Percentiles rank a stretch among this genome's conserved stretches.
These are phyloP conservation scores for Arthrobotrys sinensis DNA, from an alignment of 2,329 filamentous ascomycete species.

Conservation along the genomic window DNA sequence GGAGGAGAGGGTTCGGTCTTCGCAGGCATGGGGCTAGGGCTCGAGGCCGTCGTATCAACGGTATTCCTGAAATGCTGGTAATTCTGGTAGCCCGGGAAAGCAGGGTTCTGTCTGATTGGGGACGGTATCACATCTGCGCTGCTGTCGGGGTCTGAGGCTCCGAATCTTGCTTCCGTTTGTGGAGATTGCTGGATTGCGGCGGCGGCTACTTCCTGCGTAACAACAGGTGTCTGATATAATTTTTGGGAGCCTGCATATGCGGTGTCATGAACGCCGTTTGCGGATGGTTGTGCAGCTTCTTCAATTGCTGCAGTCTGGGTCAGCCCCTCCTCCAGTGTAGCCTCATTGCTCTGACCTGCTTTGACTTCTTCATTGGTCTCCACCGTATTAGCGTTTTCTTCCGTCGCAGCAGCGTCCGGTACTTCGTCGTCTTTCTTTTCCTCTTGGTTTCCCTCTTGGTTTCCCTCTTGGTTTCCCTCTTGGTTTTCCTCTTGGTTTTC, in stretches of 20 bases:
- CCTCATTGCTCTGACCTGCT: background rate
- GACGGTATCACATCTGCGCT: slow-evolving; percentile 18
- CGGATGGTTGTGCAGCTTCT: background rate
- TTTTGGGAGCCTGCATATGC: background rate
- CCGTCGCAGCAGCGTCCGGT: background rate
- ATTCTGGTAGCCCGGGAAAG: slow-evolving; percentile 37
- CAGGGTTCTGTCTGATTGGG: slow-evolving; percentile 31
- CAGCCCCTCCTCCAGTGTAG: background rate
- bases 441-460: background rate
- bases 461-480: background rate
- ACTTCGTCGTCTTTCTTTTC: background rate
- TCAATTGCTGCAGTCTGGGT: background rate
- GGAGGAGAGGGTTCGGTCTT: background rate
- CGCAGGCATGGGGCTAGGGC: background rate
- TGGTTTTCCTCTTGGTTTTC: no score
- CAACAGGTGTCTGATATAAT: background rate
- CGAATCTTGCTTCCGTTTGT: background rate
- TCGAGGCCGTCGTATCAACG: background rate
- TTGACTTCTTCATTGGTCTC: background rate
- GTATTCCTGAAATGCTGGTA: slow-evolving; percentile 39
- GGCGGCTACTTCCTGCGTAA: background rate
- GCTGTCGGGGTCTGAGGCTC: background rate
- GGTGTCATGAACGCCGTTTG: background rate
- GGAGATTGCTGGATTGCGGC: background rate
- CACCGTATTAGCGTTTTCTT: no score